Evolutionary conservation across 805 yeast genomes (phyloP), one percentile per base, ranked within the genome.

Genomic region (Yarrowia sp.): DNA sequence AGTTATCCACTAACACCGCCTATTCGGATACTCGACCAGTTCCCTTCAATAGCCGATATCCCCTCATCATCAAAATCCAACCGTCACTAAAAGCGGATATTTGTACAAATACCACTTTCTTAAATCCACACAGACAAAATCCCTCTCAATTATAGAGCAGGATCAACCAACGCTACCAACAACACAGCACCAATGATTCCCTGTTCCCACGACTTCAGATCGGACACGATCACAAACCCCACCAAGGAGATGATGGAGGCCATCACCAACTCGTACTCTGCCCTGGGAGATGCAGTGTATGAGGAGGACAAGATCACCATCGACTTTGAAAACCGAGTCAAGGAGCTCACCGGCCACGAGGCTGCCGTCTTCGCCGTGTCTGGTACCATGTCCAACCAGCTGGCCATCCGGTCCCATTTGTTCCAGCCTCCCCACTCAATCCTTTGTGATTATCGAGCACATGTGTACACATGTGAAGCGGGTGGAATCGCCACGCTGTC

Each of bases 151-250:
- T n/a, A 40, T 40, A 40, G 24, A 40, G 21, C 12, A 41, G 17
- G 22, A 36, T 17, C 38, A n/a, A n/a, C 4, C 14, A 11, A 26
- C 30, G 19, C 6, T 14, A n/a, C n/a, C 21, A 26, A 16, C 32
- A n/a, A 12, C 24, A 9, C 24, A 16, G 3, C 48, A 36, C n/a
- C 41, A 16, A 56, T 38, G 49, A 28, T 28, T 12, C 4, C 49
- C 21, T 41, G 63, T 11, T 58, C 63, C 6, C 51, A 58, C 36
- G 63, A 69, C 24, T 70, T 67, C 62, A 41, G 69, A 64, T 70
- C 93, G 71, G 98, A 92, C 75, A 92, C 98, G 1, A 90, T 91
- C 81, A 92, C 97, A 3, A 88, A 89, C 12, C 98, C 98, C 22
- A 85, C 96, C 0, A 78, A 79, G 35, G 79, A 83, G 43, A 90